These are phyloP conservation scores for Suhomyces choctaworum DNA, from an alignment of 1,139 yeast species.

Conservation along the genomic window DNA sequence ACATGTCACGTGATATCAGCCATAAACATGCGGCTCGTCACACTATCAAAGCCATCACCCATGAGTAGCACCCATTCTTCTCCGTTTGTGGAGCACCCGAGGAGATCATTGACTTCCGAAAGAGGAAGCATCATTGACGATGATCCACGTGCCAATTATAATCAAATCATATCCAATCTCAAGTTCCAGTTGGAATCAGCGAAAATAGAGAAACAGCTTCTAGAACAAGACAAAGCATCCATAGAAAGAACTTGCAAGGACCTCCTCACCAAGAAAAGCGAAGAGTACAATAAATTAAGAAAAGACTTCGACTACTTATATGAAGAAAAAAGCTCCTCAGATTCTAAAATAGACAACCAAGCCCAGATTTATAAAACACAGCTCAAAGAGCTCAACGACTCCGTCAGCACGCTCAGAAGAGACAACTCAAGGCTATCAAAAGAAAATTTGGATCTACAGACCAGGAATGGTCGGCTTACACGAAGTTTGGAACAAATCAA, in stretches of 20 bases:
- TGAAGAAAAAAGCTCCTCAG: conserved; percentile 56
- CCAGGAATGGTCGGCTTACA: conserved; percentile 25
- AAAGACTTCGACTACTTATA: conserved; percentile 58
- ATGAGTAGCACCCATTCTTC: conserved; percentile 33
- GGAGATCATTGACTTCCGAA: conserved; percentile 3
- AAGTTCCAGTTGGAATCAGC: conserved; percentile 32
- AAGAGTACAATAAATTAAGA: conserved; percentile 40
- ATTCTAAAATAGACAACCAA: conserved; percentile 50
- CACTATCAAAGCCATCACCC: background rate
- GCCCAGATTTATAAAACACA: conserved; percentile 44
- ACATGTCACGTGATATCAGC: background rate
- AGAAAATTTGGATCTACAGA: conserved; percentile 23
- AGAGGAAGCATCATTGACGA: conserved; percentile 5
- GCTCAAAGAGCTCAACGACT: conserved; percentile 38
- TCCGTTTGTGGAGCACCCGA: conserved; percentile 47
- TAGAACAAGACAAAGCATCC: conserved; percentile 35
- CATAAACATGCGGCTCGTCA: background rate
- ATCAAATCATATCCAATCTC: conserved; percentile 23
- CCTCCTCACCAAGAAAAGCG: conserved; percentile 32
- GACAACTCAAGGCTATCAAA: conserved; percentile 20
- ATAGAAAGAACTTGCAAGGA: conserved; percentile 31
- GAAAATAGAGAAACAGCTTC: conserved; percentile 35
- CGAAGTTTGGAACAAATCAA: conserved; percentile 33
- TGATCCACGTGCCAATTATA: conserved; percentile 14
- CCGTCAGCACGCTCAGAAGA: conserved; percentile 20